Conservation (phyloP, 441 rosid species). For the Theobroma grandiflorum region DNA sequence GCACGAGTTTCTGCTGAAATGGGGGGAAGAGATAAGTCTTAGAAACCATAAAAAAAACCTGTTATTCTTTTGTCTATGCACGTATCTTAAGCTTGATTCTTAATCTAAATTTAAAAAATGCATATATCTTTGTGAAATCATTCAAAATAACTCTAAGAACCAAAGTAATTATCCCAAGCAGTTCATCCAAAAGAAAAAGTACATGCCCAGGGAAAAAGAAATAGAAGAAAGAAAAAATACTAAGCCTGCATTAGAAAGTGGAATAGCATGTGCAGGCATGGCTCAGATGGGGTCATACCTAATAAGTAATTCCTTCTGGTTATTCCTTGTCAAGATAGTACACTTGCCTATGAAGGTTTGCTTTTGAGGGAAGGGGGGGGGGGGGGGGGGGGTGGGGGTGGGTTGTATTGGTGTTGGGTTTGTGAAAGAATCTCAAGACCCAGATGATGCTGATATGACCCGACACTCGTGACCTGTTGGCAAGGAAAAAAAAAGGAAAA, state of each 20-base stretch:
- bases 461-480: constrained; percentile 39
- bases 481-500: constrained; percentile 1
- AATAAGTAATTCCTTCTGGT: constrained; percentile 21
- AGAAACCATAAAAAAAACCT: neutral
- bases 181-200: neutral
- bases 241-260: constrained; percentile 14
- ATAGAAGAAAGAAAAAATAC: neutral
- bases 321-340: constrained; percentile 22
- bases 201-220: neutral
- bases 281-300: constrained; percentile 10
- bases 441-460: constrained; percentile 42
- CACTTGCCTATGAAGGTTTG: constrained; percentile 9
- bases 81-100: too few species aligned
- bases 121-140: neutral
- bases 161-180: neutral
- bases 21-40: neutral
- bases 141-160: neutral
- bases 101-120: too few species aligned
- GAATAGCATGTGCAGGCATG: constrained; percentile 26
- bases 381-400: constrained; percentile 20
- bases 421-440: constrained; percentile 39
- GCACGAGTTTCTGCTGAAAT: neutral
- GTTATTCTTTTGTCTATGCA: too few species aligned
- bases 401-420: too few species aligned
- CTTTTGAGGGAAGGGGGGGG: constrained; percentile 21